phyloP scores from a whole-genome alignment of 306 rosid species.

The Begonia fuchsioides region DNA sequence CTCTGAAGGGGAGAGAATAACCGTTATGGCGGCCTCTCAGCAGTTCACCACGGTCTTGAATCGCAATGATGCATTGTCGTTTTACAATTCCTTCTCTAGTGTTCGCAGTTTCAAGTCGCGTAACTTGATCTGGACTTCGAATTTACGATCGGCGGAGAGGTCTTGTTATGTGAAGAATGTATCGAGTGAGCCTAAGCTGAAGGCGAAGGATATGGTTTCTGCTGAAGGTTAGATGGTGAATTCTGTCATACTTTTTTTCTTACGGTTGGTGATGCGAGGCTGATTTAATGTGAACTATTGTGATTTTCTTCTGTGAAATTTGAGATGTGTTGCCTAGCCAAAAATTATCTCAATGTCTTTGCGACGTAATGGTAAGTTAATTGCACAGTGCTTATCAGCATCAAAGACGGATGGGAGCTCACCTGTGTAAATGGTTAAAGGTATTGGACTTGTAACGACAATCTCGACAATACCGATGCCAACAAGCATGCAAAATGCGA shows the following conservation, averaged over 20 bases:
- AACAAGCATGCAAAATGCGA: no score
- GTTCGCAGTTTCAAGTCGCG: constrained; percentile 20
- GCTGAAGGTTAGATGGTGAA: constrained; percentile 31
- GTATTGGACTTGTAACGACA: no score
- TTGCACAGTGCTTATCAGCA: no score
- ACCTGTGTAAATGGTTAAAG: no score
- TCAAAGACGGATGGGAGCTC: no score
- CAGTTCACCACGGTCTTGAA: constrained; percentile 32
- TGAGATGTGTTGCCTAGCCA: no score
- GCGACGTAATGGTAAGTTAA: no score
- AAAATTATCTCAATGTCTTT: no score
- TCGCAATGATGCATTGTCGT: constrained; percentile 18
- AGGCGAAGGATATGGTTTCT: constrained; percentile 26
- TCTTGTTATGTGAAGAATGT: constrained; percentile 30
- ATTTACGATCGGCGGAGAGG: constrained; percentile 17
- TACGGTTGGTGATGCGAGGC: background rate
- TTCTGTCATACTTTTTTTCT: constrained; percentile 1
- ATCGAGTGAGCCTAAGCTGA: constrained; percentile 33
- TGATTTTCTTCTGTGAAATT: background rate
- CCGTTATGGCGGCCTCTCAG: constrained; percentile 44
- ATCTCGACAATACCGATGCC: no score
- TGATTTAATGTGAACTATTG: background rate
- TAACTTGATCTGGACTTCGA: constrained; percentile 19
- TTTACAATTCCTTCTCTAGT: constrained; percentile 24
- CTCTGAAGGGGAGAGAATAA: background rate